Evolutionary conservation across 768 basidiomycete genomes (phyloP), one percentile per base, ranked within the genome.

Genomic region (Multifurca ochricompacta): DNA sequence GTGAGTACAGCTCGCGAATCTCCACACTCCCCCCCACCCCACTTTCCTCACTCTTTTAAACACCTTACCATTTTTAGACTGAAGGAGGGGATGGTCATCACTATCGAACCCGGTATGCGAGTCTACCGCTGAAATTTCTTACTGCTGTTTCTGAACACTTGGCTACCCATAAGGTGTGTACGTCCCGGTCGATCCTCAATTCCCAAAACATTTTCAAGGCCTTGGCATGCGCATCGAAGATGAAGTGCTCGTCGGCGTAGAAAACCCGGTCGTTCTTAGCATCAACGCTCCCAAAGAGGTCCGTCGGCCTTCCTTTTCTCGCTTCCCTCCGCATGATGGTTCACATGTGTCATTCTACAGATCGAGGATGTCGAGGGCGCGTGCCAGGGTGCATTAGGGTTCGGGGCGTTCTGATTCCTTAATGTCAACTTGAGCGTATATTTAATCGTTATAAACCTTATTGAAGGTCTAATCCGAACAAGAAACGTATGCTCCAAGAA

Each of bases 221-320:
- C 78, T 96, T 27, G 92, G 90, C 6, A 84, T 98, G 55, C 82
- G 95, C 42, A 91, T 99, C 63, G 95, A 95, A 81, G 89, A 92
- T 58, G 87, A 90, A 60, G 80, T 93, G 1, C 70, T 90, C 7
- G 74, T 90, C 2, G 79, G 82, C 6, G 72, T 79, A 58, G 68
- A 81, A 32, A 70, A 86, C 52, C 78, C 83, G 0, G 67, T 76
- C 3, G 74, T 93, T 2, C 69, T 93, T 4, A 82, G 81, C 27
- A 79, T 82, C 30, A 68, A 79, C 25, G 89, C 88, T 18, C 91
- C 91, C 0, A 91, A 92, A 66, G 91, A 93, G 79, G 87, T 85
- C 50, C 3, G 49, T 46, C 27, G 5, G 2, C 4, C 27, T 28
- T 2, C 25, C 25, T n/a, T 21, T 27, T 23, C 27, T 2, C 14